Percentiles rank a stretch among this genome's conserved stretches.
phyloP scores from a whole-genome alignment of 2,329 filamentous ascomycete genomes.

The Neurospora crassa region DNA sequence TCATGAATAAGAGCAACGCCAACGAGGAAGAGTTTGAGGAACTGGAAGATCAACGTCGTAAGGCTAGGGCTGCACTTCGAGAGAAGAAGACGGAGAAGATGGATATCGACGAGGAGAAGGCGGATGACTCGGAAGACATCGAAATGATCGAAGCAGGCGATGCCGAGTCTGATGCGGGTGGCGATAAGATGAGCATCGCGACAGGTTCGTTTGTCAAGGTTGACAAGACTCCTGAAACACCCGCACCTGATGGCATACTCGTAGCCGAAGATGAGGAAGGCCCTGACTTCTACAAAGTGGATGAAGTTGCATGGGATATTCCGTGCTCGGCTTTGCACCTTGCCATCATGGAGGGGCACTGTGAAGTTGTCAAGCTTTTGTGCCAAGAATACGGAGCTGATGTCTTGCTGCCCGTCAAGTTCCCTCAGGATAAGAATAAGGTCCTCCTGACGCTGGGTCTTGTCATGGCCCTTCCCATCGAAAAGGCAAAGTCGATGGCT shows the following conservation, averaged over 20 bases:
- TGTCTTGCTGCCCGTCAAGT: slow-evolving; percentile 64
- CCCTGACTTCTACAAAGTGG: slow-evolving; percentile 71
- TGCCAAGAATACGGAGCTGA: slow-evolving; percentile 70
- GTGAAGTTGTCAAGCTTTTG: slow-evolving; percentile 57
- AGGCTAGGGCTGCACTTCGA: slow-evolving; percentile 17
- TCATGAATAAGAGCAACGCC: slow-evolving; percentile 63
- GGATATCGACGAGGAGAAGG: slow-evolving; percentile 25
- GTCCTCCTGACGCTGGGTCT: slow-evolving; percentile 63
- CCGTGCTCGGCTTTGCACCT: slow-evolving; percentile 67
- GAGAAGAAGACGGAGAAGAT: slow-evolving; percentile 21
- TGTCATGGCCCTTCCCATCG: slow-evolving; percentile 52
- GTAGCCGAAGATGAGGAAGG: slow-evolving; percentile 53
- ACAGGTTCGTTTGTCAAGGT: slow-evolving; percentile 72
- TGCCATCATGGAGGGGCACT: slow-evolving; percentile 65
- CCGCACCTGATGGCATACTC: slow-evolving; percentile 29
- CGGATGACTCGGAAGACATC: slow-evolving; percentile 28
- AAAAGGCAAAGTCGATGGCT: slow-evolving; percentile 56
- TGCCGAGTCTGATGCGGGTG: slow-evolving; percentile 42
- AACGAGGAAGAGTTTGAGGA: slow-evolving; percentile 63
- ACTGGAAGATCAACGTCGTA: slow-evolving; percentile 40
- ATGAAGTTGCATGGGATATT: slow-evolving; percentile 71
- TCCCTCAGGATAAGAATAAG: slow-evolving; percentile 35
- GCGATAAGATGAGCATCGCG: slow-evolving; percentile 33
- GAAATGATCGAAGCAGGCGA: slow-evolving; percentile 35
- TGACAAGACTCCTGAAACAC: slow-evolving; percentile 29